Evolutionary conservation across 768 basidiomycete genomes (phyloP), one percentile per base, ranked within the genome.

Genomic region (Pleurotus platypus): DNA sequence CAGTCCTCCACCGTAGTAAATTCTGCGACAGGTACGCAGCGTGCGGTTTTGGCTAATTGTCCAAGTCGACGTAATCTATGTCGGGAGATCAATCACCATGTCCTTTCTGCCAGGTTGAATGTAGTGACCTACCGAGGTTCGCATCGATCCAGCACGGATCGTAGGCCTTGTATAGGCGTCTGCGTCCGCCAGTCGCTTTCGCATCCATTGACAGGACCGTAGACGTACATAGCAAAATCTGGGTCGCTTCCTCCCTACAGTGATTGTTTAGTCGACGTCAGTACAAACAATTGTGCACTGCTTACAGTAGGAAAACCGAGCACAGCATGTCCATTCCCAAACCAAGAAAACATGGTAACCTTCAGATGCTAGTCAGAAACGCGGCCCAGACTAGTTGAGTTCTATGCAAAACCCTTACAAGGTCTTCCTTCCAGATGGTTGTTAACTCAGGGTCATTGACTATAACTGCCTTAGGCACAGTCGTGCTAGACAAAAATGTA

Each of bases 1-100:
- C 82, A 84, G 39, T 79, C 73, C 47, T 82, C 78, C n/a, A 81
- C 63, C 11, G 72, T 69, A 3, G 67, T 60, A 18, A 77, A 69
- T 11, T 75, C 67, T 18, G 71, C 68, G 0, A 81, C 68, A 0
- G 72, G 72, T 7, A 77, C 61, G 46, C 77, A 76, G 8, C 65
- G 57, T 0, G 72, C 70, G 1, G 70, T 58, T 1, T 66, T 58
- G 4, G 71, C 72, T 24, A 78, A 59, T 50, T 73, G 59, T 24
- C 70, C 69, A 18, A 83, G 59, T 60, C 73, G 75, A 20, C 60
- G 62, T 30, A 78, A 60, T 53, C 78, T 80, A 8, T 9, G 30
- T 1, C 30, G 8, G 3, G 8, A 11, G 30, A 11, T 35, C 9
- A 30, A 8, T 30, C 8, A 7, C 8, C 30, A 30, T 30, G 30